Conservation (phyloP, 2,329 filamentous ascomycete species). For the Fusarium algeriense region DNA sequence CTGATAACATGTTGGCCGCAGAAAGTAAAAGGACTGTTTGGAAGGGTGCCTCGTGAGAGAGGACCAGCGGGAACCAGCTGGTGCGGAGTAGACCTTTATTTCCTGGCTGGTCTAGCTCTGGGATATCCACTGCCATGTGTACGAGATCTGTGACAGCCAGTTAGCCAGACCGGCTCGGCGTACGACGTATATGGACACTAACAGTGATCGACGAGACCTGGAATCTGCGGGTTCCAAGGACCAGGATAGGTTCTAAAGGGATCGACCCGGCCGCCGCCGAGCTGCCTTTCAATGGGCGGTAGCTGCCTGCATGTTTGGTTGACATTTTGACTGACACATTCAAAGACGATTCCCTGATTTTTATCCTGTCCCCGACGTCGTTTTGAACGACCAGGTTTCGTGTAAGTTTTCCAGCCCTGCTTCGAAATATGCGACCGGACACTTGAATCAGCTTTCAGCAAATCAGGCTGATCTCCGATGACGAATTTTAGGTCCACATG, state of each 20-base stretch:
- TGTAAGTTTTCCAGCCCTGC: neutral
- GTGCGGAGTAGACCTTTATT: neutral
- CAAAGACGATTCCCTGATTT: neutral
- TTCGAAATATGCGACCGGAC: neutral
- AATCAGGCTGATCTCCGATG: neutral
- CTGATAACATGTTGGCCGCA: neutral
- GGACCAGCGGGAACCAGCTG: neutral
- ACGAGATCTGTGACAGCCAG: neutral
- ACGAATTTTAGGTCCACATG: neutral
- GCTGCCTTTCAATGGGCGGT: neutral
- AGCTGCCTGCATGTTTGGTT: rapidly evolving
- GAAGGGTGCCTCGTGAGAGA: neutral
- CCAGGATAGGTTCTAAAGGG: neutral
- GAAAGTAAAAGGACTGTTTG: neutral
- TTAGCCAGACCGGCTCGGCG: neutral
- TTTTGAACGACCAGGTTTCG: rapidly evolving
- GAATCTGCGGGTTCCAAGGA: neutral
- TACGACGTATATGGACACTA: rapidly evolving
- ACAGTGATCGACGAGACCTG: neutral
- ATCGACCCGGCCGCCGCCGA: neutral
- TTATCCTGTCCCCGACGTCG: neutral
- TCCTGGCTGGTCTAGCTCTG: neutral
- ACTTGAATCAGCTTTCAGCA: neutral
- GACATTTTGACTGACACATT: neutral
- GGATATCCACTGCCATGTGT: neutral